Evolutionary conservation across 768 basidiomycete genomes (phyloP).

Genomic region (Sarcodon aspratus): DNA sequence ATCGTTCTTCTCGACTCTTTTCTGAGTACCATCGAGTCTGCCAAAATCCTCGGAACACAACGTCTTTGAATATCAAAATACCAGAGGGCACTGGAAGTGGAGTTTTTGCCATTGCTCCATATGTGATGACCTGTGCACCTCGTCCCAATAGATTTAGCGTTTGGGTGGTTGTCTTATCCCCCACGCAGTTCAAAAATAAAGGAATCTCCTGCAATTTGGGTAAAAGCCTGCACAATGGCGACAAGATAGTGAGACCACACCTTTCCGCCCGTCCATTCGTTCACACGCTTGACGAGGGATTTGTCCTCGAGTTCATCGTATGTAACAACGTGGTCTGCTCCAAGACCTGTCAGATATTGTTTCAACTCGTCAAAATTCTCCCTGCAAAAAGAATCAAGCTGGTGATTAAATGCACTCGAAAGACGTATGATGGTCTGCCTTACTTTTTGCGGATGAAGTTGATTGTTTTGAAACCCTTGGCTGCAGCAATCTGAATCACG

Average conservation of each 20-base stretch:
- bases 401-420: neutral
- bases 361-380: conserved; percentile 41
- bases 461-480: conserved; percentile 60
- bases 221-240: neutral
- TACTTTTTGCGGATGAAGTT: conserved; percentile 73
- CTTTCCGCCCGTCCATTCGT: conserved; percentile 53
- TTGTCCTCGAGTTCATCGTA: conserved; percentile 65
- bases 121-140: conserved; percentile 70
- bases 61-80: conserved; percentile 76
- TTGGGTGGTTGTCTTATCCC: conserved; percentile 54
- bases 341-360: conserved; percentile 40
- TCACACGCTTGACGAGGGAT: conserved; percentile 37
- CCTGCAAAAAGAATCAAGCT: conserved; percentile 20
- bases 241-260: conserved; percentile 20
- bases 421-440: conserved; percentile 4
- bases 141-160: conserved; percentile 62
- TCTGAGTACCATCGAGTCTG: conserved; percentile 58
- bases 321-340: conserved; percentile 68
- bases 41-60: conserved; percentile 72
- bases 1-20: conserved; percentile 35
- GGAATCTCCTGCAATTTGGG: conserved; percentile 22
- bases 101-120: conserved; percentile 85
- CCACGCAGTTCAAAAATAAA: conserved; percentile 45
- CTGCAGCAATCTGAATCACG: conserved; percentile 77
- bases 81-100: conserved; percentile 70